Evolutionary conservation across 108 stramenopile genomes (phyloP), one percentile per base, ranked within the genome.

Genomic region (Schizochytrium sp.): DNA sequence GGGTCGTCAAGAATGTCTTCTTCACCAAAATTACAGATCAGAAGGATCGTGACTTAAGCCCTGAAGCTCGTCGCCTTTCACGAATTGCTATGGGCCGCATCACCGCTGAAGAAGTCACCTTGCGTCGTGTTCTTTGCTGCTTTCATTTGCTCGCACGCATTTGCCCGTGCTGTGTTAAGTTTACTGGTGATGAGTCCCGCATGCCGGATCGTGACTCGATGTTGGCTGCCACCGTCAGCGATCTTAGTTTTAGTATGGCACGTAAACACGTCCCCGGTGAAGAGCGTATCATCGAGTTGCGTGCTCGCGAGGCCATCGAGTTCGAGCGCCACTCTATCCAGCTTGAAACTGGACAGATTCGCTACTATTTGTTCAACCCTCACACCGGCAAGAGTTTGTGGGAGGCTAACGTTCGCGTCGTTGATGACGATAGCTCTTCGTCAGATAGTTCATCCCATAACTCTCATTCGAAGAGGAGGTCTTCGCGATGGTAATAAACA

Each of bases 121-220:
- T 69, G 64, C 40, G 42, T 38, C 64, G 64, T 44, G 76, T 83
- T 28, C 40, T 55, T 3, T 83, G 76, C 76, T 83, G 76, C 53
- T 10, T 55, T 10, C 76, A 83, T 40, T 55, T 83, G 50, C 28
- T 83, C 5, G 5, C 47, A 15, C 28, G 47, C 76, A 47, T 83
- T 28, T 83, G 76, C 53, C 76, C 76, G 0, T 83, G 76, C 76
- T 83, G 76, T 53, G 28, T 49, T 53, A 83, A 55, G 76, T 83
- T 83, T 40, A 55, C 49, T n/a, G 53, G 47, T n/a, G 76, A 83
- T 53, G 28, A 83, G 76, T 55, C 17, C 1, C 28, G n/a, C 50
- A 47, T 83, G 8, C 76, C 76, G 0, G 55, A 47, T 8, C 12
- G 28, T 8, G 64, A 69, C 28, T 38, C 64, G 2, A 69, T 69